Evolutionary conservation across 768 basidiomycete genomes (phyloP).

Genomic region (Pleurotus tuoliensis): DNA sequence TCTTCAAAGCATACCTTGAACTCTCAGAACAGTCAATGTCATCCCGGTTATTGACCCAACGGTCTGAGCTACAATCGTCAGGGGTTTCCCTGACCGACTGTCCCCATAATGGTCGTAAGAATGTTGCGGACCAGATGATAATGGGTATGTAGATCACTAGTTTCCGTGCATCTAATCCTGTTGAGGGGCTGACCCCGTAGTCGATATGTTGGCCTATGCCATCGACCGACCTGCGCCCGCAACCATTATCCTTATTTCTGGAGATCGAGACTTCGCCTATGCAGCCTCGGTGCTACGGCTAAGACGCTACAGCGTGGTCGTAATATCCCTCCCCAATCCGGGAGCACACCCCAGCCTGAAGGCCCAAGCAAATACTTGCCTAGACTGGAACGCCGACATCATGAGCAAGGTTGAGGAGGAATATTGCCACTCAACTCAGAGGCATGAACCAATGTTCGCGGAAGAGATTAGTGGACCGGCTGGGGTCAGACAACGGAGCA

Average conservation of each 20-base stretch:
- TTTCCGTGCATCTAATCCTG: neutral
- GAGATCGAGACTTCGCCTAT: constrained; percentile 68
- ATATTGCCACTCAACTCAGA: neutral
- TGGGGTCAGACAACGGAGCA: neutral
- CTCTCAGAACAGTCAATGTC: constrained; percentile 34
- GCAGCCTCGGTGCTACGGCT: constrained; percentile 54
- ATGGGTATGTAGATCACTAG: constrained; percentile 28
- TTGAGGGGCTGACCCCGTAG: constrained; percentile 25
- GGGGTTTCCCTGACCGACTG: constrained; percentile 41
- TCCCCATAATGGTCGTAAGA: constrained; percentile 31
- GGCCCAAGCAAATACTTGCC: constrained; percentile 46
- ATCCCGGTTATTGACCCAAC: constrained; percentile 18
- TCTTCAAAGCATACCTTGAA: constrained; percentile 57
- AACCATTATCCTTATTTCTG: constrained; percentile 61
- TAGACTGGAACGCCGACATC: constrained; percentile 40
- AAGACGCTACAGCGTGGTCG: constrained; percentile 47
- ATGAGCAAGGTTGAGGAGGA: neutral
- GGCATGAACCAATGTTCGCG: neutral
- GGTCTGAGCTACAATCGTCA: constrained; percentile 44
- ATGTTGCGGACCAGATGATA: constrained; percentile 47
- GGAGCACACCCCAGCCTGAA: constrained; percentile 42
- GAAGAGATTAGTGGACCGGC: neutral
- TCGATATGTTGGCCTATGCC: constrained; percentile 64
- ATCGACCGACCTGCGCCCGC: constrained; percentile 52
- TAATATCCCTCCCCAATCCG: constrained; percentile 35